Evolutionary conservation across 805 yeast species (phyloP), one percentile per base, ranked within the genome.

Genomic region (Candida patagonica): DNA sequence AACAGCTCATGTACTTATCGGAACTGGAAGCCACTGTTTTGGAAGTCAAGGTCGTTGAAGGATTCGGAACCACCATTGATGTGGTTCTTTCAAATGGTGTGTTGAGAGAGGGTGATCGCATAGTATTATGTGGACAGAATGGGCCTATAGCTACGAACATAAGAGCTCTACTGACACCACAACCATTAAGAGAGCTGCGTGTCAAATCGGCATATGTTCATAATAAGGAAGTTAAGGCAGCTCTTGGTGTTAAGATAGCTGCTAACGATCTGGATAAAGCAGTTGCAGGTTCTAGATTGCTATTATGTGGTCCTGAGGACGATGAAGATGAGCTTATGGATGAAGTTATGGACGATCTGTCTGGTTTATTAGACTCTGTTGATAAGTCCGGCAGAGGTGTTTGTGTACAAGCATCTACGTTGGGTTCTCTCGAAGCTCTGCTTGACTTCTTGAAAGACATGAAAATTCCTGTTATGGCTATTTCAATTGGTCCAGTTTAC

Each of bases 391-490:
- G 98, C 56, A 78, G 76, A 60, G 99, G 99, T 76, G 99, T 92
- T 41, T 85, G 87, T 53, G 99, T 92, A 35, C 99, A 92, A 68
- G 96, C 98, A 1, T 87, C 96, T 5, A 92, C 99, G 16, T 74
- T 92, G 57, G 99, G 99, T 73, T 88, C 98, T 31, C 70, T 92
- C 55, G 99, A 92, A 68, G 99, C 99, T 2, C 69, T 92, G 51
- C 73, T 92, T 48, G 97, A 89, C 64, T 92, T 92, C 85, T 74
- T 92, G 62, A 89, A 89, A 66, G 95, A 85, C 56, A 85, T 88
- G 96, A 92, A 92, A 73, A 92, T 92, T 63, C 99, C 99, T 16
- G 99, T 92, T 26, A 87, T 89, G 96, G 83, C 96, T 26, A 88
- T 92, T 58, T 95, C 96, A 40, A 73, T 92, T 60, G 99, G 99